Percentiles rank a stretch among this genome's conserved stretches.
phyloP scores from a whole-genome alignment of 2,329 filamentous ascomycete genomes.

The Aspergillus udagawae region DNA sequence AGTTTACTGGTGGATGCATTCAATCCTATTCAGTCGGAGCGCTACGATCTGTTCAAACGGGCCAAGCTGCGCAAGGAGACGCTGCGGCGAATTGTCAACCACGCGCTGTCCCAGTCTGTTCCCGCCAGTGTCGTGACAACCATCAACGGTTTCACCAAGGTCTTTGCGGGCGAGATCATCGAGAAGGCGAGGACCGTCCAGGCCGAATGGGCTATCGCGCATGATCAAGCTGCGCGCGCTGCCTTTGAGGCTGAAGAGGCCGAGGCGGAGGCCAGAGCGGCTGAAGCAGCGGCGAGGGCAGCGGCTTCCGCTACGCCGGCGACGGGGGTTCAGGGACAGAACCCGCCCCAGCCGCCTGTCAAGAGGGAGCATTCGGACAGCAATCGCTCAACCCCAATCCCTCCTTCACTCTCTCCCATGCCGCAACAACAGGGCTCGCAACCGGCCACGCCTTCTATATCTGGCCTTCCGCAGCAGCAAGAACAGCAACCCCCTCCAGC shows the following conservation, averaged over 20 bases:
- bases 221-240: conserved; percentile 50
- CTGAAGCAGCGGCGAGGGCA: conserved; percentile 34
- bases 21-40: conserved; percentile 44
- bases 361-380: conserved; percentile 23
- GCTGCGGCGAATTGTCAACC: conserved; percentile 58
- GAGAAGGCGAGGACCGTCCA: conserved; percentile 64
- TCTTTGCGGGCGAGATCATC: conserved; percentile 63
- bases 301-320: not conserved
- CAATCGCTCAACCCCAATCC: conserved; percentile 9
- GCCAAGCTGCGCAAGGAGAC: conserved; percentile 49
- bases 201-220: conserved; percentile 46
- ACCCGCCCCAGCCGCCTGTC: conserved; percentile 11
- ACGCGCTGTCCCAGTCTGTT: conserved; percentile 64
- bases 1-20: conserved; percentile 47
- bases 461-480: conserved; percentile 9
- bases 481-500: not conserved
- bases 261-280: conserved; percentile 36
- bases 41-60: conserved; percentile 49
- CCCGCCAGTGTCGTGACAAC: conserved; percentile 61
- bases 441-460: not conserved
- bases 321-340: not conserved
- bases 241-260: conserved; percentile 54
- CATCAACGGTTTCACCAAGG: conserved; percentile 62
- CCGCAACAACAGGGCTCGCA: not conserved
- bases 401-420: conserved; percentile 7